These are phyloP conservation scores for Lepidium aucheri DNA, from an alignment of 345 rosid species.

Conservation along the genomic window DNA sequence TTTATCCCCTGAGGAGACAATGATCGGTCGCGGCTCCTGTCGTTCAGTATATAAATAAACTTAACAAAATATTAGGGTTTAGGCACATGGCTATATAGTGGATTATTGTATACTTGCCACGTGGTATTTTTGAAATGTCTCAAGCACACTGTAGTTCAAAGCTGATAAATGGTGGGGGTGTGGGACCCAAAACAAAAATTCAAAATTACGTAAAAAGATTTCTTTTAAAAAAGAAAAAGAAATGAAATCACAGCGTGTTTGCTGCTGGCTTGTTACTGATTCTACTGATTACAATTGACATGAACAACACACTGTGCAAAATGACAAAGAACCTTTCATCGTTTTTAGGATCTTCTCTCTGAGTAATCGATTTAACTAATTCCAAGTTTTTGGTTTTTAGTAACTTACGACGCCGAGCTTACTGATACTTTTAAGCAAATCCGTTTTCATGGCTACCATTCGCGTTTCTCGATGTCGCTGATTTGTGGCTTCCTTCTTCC, in stretches of 20 bases:
- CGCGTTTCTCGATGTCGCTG: background rate
- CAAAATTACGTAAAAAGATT: background rate
- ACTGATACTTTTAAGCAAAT: background rate
- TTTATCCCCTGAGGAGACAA: background rate
- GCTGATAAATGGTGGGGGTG: background rate
- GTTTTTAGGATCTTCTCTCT: conserved; percentile 5
- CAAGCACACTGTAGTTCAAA: background rate
- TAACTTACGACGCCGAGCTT: background rate
- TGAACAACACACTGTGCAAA: conserved; percentile 14
- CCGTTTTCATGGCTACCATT: background rate
- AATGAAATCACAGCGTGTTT: background rate
- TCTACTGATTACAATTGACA: conserved; percentile 4
- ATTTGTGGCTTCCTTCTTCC: background rate
- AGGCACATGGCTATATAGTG: no score
- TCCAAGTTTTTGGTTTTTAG: background rate
- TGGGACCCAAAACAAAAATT: conserved; percentile 5
- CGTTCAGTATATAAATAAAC: background rate
- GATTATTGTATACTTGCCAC: no score
- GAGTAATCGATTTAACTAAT: background rate
- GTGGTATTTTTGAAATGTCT: background rate
- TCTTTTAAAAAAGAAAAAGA: background rate
- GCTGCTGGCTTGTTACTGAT: conserved; percentile 8
- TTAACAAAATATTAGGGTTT: no score
- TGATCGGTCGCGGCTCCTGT: background rate
- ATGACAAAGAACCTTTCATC: conserved; percentile 19